Conservation (phyloP, 2,329 filamentous ascomycete species). For the Pyrenophora teres region DNA sequence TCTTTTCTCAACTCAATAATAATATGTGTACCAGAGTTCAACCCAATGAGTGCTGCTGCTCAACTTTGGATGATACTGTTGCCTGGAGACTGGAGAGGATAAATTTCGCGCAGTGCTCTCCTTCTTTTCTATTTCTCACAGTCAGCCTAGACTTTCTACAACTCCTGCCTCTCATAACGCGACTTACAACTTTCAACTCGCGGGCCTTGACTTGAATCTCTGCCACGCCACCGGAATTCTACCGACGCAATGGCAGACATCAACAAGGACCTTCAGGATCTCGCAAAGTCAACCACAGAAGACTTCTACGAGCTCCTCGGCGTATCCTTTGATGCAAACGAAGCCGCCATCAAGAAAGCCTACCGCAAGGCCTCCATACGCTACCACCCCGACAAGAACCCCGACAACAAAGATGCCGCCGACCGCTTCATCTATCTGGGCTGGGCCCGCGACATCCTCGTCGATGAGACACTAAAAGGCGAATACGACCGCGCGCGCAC, state of each 20-base stretch:
- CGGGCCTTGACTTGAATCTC: no score
- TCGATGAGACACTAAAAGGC: constrained; percentile 69
- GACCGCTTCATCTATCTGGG: constrained; percentile 85
- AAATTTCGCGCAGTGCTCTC: no score
- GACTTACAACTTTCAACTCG: not conserved
- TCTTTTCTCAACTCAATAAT: no score
- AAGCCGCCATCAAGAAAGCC: constrained; percentile 77
- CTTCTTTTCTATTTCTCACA: no score
- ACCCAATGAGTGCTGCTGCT: no score
- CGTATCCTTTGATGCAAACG: constrained; percentile 66
- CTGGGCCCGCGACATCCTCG: constrained; percentile 83
- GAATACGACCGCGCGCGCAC: constrained; percentile 79
- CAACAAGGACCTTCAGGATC: constrained; percentile 50
- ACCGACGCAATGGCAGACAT: constrained; percentile 39
- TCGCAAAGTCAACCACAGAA: constrained; percentile 47
- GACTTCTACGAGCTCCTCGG: constrained; percentile 81
- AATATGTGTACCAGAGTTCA: no score
- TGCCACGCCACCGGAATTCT: not conserved
- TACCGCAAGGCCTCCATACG: constrained; percentile 86
- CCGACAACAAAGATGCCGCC: constrained; percentile 63
- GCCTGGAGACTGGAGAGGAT: no score
- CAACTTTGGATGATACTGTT: no score
- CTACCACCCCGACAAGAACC: constrained; percentile 91
- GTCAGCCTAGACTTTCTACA: not conserved
- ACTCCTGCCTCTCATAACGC: not conserved